Evolutionary conservation across 306 rosid species (phyloP), one percentile per base, ranked within the genome.

Genomic region (Purshia tridentata): DNA sequence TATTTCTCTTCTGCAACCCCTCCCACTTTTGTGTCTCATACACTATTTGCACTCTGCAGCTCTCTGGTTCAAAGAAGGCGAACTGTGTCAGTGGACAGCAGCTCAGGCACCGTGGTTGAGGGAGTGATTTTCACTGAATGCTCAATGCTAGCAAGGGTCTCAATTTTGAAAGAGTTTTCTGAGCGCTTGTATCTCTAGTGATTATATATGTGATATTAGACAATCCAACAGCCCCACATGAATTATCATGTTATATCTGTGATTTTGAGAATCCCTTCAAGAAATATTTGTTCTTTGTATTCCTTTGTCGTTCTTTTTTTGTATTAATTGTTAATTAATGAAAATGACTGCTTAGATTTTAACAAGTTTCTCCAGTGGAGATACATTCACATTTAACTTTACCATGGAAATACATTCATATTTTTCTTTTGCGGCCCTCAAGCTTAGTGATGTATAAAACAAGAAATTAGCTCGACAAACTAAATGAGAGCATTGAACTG

Each of bases 1-100:
- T 37, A 15, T 48, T 46, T 29, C 46, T 71, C 46, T 9, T 50
- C 23, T 42, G 18, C 19, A 6, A 19, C 18, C 5, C 29, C 1
- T 9, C 12, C 67, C 6, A 0, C 40, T 29, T 2, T 2, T 4
- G 6, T 14, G 5, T 42, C 55, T 55, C 41, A n/a, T 73, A 50
- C 13, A 4, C 40, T 55, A 37, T 60, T 20, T 67, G 59, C 40
- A 20, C 49, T 44, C 29, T 61, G 81, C 90, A 95, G 99, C 81
- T 80, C 88, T 95, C 47, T 95, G 99, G 99, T 95, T 95, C 85
- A 86, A 87, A 80, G 97, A 91, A 85, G 96, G 90, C 5, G 99
- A 91, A 86, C 22, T 87, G 76, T 72, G 83, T 35, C 82, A 90
- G 22, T 95, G 99, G 98, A 89, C 85, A 54, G 85, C 99, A 8